Evolutionary conservation across 371 early-diverging fungal species (phyloP), one percentile per base, ranked within the genome.

Genomic region (Mucor mucedo): DNA sequence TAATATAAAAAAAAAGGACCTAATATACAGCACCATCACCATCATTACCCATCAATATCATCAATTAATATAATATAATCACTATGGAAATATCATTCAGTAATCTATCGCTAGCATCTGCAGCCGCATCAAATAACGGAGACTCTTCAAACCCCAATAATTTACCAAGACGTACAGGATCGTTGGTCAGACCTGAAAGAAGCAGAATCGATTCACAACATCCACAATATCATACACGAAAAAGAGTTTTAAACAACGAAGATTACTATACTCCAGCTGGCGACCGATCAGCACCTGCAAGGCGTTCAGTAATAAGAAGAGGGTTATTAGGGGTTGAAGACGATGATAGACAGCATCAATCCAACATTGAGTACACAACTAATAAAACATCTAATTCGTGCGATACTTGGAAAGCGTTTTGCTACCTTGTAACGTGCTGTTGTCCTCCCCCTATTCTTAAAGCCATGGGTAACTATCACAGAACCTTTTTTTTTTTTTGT

Each of bases 181-280:
- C 89, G 6, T 79, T 90, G 4, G 81, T 87, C 41, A 75, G 90
- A 40, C 89, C 90, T n/a, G 91, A 89, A 70, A 77, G 90, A 50
- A 87, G 84, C 45, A 75, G 85, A 39, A 77, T 84, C 33, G 81
- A 84, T 64, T 68, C 73, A 49, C 73, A 77, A 29, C 84, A 86
- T 45, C 84, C 83, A 27, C 87, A 84, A 55, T 86, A 84, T 45
- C 77, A 82, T 52, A 84, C 83, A 32, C 57, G 52, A 61, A 50
- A 50, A 30, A 44, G 47, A 11, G 29, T 64, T 10, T 21, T 55
- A 33, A 56, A 69, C 3, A 52, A 47, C 13, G 60, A 65, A 54
- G 16, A 55, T 38, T 44, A 58, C 32, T 49, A 48, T 52, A 29
- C 55, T 16, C 47, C 61, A n/a, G 52, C 62, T 10, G 52, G 48